These are phyloP conservation scores for Cercophora scortea DNA, from an alignment of 495 filamentous ascomycete species.

Conservation along the genomic window DNA sequence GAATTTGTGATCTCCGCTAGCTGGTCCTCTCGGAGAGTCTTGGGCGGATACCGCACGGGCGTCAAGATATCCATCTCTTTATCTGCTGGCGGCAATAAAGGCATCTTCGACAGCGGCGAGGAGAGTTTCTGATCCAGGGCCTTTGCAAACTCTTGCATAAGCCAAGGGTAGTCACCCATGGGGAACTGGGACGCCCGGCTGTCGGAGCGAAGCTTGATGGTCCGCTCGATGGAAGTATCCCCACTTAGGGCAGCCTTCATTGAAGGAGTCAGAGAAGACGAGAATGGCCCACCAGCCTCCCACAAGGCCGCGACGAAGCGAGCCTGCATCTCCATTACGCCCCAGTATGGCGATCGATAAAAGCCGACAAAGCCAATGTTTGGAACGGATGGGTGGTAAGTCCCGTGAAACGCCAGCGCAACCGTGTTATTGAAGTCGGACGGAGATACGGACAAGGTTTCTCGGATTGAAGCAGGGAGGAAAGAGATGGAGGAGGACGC, in stretches of 20 bases:
- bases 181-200: slow-evolving; percentile 58
- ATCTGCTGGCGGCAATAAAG: slow-evolving; percentile 24
- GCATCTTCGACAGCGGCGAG: slow-evolving; percentile 15
- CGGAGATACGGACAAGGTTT: slow-evolving; percentile 47
- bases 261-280: slow-evolving; percentile 12
- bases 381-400: slow-evolving; percentile 50
- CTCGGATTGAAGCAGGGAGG: slow-evolving; percentile 47
- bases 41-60: slow-evolving; percentile 31
- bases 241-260: slow-evolving; percentile 21
- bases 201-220: slow-evolving; percentile 34
- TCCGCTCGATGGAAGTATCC: slow-evolving; percentile 38
- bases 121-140: slow-evolving; percentile 39
- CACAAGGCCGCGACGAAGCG: slow-evolving; percentile 49
- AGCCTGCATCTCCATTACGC: slow-evolving; percentile 81
- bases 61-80: slow-evolving; percentile 38
- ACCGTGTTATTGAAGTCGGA: slow-evolving; percentile 55
- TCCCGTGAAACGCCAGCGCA: slow-evolving; percentile 59
- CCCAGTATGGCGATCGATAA: slow-evolving; percentile 83
- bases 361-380: slow-evolving; percentile 76
- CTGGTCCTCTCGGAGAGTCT: slow-evolving; percentile 7
- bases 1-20: slow-evolving; percentile 17
- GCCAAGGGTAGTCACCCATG: slow-evolving; percentile 71
- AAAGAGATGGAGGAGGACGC: slow-evolving; percentile 52
- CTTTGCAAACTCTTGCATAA: slow-evolving; percentile 63
- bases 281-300: slow-evolving; percentile 17